Base-by-base conservation (phyloP, 2,329 filamentous ascomycete species). In the Cladorrhinum sp. region DNA sequence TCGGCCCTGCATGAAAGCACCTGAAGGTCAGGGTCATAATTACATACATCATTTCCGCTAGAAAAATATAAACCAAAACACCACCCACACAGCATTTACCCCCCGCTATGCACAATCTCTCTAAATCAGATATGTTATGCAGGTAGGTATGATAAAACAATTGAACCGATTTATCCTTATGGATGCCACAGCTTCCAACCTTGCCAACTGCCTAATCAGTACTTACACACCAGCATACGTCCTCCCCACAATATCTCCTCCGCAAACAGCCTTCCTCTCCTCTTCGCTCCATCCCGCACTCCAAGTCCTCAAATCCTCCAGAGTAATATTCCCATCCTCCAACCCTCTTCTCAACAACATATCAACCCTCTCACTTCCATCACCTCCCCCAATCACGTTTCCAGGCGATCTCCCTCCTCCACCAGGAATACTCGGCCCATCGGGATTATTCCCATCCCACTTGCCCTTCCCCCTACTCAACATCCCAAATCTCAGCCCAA, bases 401-500 rank as follows among this genome's bases (percentile, higher is more conserved):
- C 63, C 65, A 3, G 39, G 57, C 5, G 16, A 18, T 10, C 46
- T 56, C 14, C 62, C 54, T 7, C 62, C 57, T 3, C 52, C 59
- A 1, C 46, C 49, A 1, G 33, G 18, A n/a, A 21, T 18, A 8
- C 36, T 30, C 14, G 30, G 30, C 36, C 21, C 33, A 46, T 46
- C 42, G n/a, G 54, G 54, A 46, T 23, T 20, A 20, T 50, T 54
- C 1, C 48, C 58, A 9, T 61, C 65, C 18, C 59, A 55, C 51
- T 58, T 58, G 1, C 59, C 60, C 48, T 76, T 79, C 50, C 76
- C 74, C 66, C 74, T 77, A 20, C 75, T 74, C 63, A 96, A 77
- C 58, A 96, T 89, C 26, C 82, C 87, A 71, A 98, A 98, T 6
- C 95, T 84, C 55, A 99, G 79, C 58, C 89, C 86, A 8, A 98